These are phyloP conservation scores for Plectosphaerella sp. DNA, from an alignment of 2,329 filamentous ascomycete genomes.

Conservation along the genomic window DNA sequence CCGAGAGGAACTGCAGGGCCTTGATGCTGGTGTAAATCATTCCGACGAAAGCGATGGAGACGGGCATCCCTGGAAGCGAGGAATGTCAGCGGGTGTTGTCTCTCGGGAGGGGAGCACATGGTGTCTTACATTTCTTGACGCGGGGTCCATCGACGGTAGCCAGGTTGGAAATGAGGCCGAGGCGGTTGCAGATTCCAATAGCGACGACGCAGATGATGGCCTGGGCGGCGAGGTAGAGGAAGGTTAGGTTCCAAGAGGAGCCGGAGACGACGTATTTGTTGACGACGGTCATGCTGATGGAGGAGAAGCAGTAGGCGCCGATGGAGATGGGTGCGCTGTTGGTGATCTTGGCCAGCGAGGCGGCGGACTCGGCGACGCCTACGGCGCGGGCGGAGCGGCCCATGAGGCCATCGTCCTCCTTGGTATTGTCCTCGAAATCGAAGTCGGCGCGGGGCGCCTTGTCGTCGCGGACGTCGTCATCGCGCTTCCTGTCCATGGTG, in stretches of 20 bases:
- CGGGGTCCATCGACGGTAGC: slow-evolving; percentile 81
- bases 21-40: slow-evolving; percentile 99
- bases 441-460: background rate
- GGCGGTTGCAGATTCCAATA: slow-evolving; percentile 74
- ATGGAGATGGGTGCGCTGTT: slow-evolving; percentile 80
- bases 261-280: slow-evolving; percentile 98
- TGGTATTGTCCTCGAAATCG: background rate
- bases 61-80: slow-evolving; percentile 73
- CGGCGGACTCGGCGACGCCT: background rate
- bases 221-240: slow-evolving; percentile 90
- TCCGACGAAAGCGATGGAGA: slow-evolving; percentile 90
- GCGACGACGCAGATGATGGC: slow-evolving; percentile 66
- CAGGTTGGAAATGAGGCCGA: slow-evolving; percentile 77
- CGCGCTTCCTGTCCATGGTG: background rate
- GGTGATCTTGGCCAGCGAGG: slow-evolving; percentile 40
- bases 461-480: background rate
- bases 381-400: background rate
- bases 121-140: slow-evolving; percentile 77
- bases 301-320: slow-evolving; percentile 85
- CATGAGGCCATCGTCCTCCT: slow-evolving; percentile 1
- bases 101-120: background rate
- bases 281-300: slow-evolving; percentile 99
- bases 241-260: slow-evolving; percentile 88
- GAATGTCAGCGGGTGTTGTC: background rate
- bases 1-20: slow-evolving; percentile 91